Base-by-base conservation (phyloP, 352 stramenopile genomes). In the Elongisporangium prolatum region DNA sequence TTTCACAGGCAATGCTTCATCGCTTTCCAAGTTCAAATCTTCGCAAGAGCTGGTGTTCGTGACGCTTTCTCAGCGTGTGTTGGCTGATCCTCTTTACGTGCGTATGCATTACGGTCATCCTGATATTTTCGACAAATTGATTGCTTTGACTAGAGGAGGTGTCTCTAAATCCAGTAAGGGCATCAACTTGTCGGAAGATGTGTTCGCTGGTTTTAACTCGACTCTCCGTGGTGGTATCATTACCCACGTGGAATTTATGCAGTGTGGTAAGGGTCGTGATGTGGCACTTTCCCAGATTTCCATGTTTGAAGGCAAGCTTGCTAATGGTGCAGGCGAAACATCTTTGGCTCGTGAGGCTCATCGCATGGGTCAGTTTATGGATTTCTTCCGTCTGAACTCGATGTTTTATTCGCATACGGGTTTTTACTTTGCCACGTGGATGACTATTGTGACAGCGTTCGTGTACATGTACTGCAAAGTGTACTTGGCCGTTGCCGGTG, bases 381-480 rank as follows among this genome's bases (percentile, higher is more conserved):
- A 91, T 50, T 91, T 91, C 61, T 91, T 87, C 64, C 82, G 82
- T 56, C 56, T 91, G 18, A 89, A 89, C 64, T 91, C 82, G 38
- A 91, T 91, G 82, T 91, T 88, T 70, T 91, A 91, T 67, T 88
- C 80, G 54, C 82, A 91, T 60, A 91, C 77, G 25, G 82, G 82
- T 48, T 91, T 91, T 54, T 91, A 90, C 64, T 90, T 88, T 50
- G 80, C 79, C 14, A 91, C 82, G 38, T 90, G 80, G 80, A 87
- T 91, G 77, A 88, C 78, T 4, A 89, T 91, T 59, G 79, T 91
- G 21, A 89, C 80, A n/a, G 79, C 80, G 5, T 91, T 84, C 53
- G 78, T 91, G 50, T 91, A 89, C 71, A 91, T 91, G 77, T 91
- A 90, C 66, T 74, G 73, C 61, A 91, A 91, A 64, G 77, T 91